Percentiles rank a stretch among this genome's conserved stretches.
Evolutionary conservation across 441 rosid species (phyloP).

Genomic region (Mallotus repandus): DNA sequence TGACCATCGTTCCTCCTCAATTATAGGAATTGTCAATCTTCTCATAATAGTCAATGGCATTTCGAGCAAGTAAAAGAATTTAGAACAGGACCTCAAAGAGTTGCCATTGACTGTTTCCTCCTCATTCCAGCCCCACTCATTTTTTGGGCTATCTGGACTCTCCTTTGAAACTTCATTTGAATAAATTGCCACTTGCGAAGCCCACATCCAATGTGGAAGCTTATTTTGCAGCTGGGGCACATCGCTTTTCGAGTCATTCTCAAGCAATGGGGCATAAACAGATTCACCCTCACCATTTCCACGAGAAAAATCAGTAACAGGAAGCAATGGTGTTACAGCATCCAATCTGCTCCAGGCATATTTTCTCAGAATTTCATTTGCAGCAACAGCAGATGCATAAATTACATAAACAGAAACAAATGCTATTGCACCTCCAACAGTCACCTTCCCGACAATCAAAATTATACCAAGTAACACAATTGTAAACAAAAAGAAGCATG

Average conservation of each 20-base stretch:
- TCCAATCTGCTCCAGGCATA: constrained; percentile 58
- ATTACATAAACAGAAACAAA: constrained; percentile 66
- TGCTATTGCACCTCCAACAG: constrained; percentile 51
- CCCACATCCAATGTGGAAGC: constrained; percentile 94
- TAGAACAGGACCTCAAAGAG: constrained; percentile 38
- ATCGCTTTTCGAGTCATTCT: constrained; percentile 48
- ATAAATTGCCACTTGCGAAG: constrained; percentile 78
- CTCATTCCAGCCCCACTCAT: constrained; percentile 81
- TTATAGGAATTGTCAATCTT: constrained; percentile 66
- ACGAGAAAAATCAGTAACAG: constrained; percentile 56
- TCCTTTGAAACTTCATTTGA: constrained; percentile 53
- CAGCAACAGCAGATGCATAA: constrained; percentile 70
- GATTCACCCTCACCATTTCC: constrained; percentile 54
- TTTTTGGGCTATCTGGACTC: constrained; percentile 47
- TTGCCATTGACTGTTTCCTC: constrained; percentile 27
- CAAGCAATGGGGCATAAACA: constrained; percentile 59
- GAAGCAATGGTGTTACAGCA: constrained; percentile 66
- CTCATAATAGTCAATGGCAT: constrained; percentile 69
- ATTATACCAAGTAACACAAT: constrained; percentile 43
- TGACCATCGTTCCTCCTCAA: constrained; percentile 73
- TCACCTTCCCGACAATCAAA: constrained; percentile 65
- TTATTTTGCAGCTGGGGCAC: constrained; percentile 65
- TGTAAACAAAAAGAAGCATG: constrained; percentile 68
- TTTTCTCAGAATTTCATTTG: constrained; percentile 74
- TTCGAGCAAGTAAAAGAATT: constrained; percentile 47